Base-by-base conservation (phyloP, 2,329 filamentous ascomycete genomes). In the Aspergillus ochraceoroseus region DNA sequence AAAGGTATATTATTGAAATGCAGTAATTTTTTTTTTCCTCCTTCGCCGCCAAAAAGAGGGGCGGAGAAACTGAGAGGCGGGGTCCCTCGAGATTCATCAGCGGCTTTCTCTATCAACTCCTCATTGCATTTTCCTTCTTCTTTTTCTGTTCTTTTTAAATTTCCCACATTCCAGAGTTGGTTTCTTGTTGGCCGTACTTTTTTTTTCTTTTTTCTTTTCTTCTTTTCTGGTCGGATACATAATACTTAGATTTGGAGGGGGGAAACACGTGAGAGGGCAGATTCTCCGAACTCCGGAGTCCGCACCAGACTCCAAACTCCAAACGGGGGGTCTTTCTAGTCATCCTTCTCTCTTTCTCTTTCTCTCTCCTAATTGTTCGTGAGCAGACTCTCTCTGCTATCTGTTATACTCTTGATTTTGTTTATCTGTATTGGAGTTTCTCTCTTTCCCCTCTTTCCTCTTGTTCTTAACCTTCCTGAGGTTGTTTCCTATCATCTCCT, bases 31-130 rank as follows among this genome's bases (percentile, higher is more conserved):
- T n/a, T 26, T 27, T 34, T 34, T 33, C 17, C 23, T 33, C 11
- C 7, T 12, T 15, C 32, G 22, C 12, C n/a, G 15, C 6, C 5
- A 34, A 20, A 17, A 32, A 29, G 33, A 36, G 33, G 23, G 33
- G 33, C 14, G 12, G 23, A 29, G 27, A 29, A 15, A 15, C 14
- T 22, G 14, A 13, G 22, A 18, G 4, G n/a, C 5, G 11, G 27
- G n/a, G n/a, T n/a, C n/a, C n/a, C n/a, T n/a, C n/a, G n/a, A n/a
- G n/a, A n/a, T n/a, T n/a, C n/a, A n/a, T n/a, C n/a, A n/a, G 9
- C 19, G 26, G 58, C 63, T 71, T 68, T 49, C 83, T 44, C 90
- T 77, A 67, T 95, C 85, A 14, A n/a, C 9, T 38, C 17, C 22
- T 34, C 37, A 22, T 17, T n/a, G 5, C 26, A 12, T 25, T 33